A percentile compares a stretch with the other conserved stretches of the same genome.
These are phyloP conservation scores for Neurospora tetraspora DNA, from an alignment of 495 filamentous ascomycete genomes.

Conservation along the genomic window DNA sequence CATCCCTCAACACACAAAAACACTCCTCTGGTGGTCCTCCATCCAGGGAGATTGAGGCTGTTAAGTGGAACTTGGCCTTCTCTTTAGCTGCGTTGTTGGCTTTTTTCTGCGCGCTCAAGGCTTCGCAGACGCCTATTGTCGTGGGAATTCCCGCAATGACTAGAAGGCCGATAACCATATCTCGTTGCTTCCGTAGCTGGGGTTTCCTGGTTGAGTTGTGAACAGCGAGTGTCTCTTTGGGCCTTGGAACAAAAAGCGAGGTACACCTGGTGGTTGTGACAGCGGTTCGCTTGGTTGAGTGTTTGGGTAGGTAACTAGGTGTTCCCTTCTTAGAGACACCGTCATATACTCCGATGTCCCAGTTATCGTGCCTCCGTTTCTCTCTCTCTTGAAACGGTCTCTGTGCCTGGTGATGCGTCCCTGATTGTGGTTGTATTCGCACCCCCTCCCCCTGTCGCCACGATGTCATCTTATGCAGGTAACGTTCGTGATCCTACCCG, in stretches of 20 bases:
- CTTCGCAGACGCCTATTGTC: conserved; percentile 40
- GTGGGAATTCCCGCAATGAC: conserved; percentile 38
- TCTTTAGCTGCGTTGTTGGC: conserved; percentile 38
- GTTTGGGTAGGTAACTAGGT: not conserved
- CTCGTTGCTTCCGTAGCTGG: not conserved
- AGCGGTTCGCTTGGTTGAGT: not conserved
- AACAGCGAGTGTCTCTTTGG: not conserved
- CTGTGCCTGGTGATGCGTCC: not conserved
- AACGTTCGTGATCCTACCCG: not conserved
- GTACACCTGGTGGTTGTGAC: not conserved
- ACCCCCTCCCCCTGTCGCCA: conserved; percentile 1
- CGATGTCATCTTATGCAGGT: conserved; percentile 11
- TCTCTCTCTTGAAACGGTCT: not conserved
- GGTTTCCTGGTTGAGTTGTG: not conserved
- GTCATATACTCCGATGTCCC: not conserved
- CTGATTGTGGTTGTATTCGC: not conserved
- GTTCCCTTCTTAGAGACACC: not conserved
- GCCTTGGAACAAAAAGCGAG: not conserved
- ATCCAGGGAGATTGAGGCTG: conserved; percentile 34
- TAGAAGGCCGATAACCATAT: conserved; percentile 37
- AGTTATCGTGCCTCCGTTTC: not conserved
- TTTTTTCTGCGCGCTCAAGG: conserved; percentile 41
- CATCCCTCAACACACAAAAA: conserved; percentile 33
- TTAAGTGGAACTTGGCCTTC: conserved; percentile 41
- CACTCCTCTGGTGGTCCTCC: conserved; percentile 26